Conservation (phyloP, 1,284 basidiomycete genomes). For the Exsudoporus floridanus region DNA sequence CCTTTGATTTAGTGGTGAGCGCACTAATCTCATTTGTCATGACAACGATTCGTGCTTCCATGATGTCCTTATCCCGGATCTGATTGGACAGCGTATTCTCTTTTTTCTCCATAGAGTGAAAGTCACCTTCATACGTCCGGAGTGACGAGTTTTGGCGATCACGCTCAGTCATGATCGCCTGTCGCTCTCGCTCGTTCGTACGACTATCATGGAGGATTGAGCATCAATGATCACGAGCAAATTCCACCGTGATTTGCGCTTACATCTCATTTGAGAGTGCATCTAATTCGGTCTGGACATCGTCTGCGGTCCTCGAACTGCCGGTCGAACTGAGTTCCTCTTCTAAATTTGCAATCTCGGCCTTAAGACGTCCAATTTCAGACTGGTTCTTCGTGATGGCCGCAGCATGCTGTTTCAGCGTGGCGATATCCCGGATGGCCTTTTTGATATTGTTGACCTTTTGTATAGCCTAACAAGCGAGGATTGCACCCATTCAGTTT, state of each 20-base stretch:
- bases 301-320: conserved; percentile 78
- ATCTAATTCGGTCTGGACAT: conserved; percentile 78
- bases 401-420: conserved; percentile 63
- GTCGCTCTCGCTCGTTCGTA: conserved; percentile 66
- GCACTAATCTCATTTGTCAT: conserved; percentile 60
- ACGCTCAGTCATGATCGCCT: conserved; percentile 57
- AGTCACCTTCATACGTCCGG: conserved; percentile 55
- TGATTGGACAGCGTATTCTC: conserved; percentile 62
- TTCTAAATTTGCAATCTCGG: conserved; percentile 70
- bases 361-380: conserved; percentile 65
- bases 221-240: neutral
- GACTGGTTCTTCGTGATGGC: conserved; percentile 62
- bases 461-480: conserved; percentile 44
- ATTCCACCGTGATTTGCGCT: conserved; percentile 25
- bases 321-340: conserved; percentile 69
- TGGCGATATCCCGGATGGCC: conserved; percentile 61
- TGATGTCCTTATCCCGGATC: conserved; percentile 59
- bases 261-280: conserved; percentile 66
- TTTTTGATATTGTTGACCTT: conserved; percentile 48
- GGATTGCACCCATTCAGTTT: neutral
- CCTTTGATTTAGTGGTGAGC: conserved; percentile 48
- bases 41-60: conserved; percentile 61
- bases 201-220: conserved; percentile 47
- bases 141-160: conserved; percentile 62
- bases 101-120: conserved; percentile 62